Percentiles rank a stretch among this genome's conserved stretches.
Conservation (phyloP, 768 basidiomycete species). For the Mycena belliarum region DNA sequence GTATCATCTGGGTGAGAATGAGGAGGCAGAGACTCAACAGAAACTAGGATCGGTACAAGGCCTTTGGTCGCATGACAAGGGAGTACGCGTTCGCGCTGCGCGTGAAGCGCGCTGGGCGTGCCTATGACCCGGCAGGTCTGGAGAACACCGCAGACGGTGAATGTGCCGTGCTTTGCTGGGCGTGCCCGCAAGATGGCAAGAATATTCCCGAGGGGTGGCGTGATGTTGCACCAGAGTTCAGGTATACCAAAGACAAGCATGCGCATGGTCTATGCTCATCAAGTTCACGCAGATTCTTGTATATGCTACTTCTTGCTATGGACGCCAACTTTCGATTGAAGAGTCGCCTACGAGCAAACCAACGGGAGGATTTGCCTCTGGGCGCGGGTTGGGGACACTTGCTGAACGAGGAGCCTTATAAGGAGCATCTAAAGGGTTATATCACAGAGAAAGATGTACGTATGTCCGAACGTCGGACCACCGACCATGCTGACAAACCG, state of each 20-base stretch:
- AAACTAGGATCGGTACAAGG: constrained; percentile 18
- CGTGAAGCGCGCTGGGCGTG: not conserved
- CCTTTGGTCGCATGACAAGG: not conserved
- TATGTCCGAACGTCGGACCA: not conserved
- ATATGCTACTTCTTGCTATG: too few species aligned
- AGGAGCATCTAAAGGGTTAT: not conserved
- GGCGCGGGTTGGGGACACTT: not conserved
- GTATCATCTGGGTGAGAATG: not conserved
- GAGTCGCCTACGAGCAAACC: not conserved
- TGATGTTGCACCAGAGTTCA: not conserved
- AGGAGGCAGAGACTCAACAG: too few species aligned
- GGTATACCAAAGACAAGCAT: not conserved
- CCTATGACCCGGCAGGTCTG: not conserved
- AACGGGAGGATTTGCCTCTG: not conserved
- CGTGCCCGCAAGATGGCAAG: not conserved
- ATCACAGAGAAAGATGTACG: not conserved
- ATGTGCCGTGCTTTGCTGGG: not conserved
- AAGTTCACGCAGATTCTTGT: not conserved
- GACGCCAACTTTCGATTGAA: not conserved
- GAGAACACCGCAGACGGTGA: not conserved
- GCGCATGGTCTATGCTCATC: not conserved
- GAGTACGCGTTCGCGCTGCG: not conserved
- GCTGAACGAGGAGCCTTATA: not conserved
- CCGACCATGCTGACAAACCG: too few species aligned
- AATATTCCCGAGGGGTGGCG: not conserved